phyloP scores from a whole-genome alignment of 1,284 basidiomycete species.

The Microbotryum lychnidis-dioicae region DNA sequence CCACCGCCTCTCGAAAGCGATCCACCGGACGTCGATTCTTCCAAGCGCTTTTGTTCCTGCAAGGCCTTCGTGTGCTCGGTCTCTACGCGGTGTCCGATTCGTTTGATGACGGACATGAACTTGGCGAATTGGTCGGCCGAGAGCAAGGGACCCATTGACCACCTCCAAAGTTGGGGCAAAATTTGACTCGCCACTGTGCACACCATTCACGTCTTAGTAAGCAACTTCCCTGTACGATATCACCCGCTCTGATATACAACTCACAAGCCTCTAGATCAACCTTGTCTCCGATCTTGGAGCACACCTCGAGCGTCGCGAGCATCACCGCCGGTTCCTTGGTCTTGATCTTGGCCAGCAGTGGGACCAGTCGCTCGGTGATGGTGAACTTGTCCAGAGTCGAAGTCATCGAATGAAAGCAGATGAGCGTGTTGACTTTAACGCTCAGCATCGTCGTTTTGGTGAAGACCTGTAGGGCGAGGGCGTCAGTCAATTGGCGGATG shows the following conservation, averaged over 20 bases:
- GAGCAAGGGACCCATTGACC: slow-evolving; percentile 91
- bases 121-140: slow-evolving; percentile 75
- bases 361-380: slow-evolving; percentile 89
- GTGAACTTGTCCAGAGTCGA: slow-evolving; percentile 89
- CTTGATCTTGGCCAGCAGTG: slow-evolving; percentile 84
- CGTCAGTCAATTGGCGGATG: too few species aligned
- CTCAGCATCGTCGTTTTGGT: slow-evolving; percentile 35
- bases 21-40: slow-evolving; percentile 48
- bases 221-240: background rate
- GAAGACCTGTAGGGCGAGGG: slow-evolving; percentile 21
- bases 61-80: slow-evolving; percentile 75
- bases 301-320: slow-evolving; percentile 81
- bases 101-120: slow-evolving; percentile 41
- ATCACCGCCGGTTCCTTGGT: slow-evolving; percentile 91
- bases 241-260: background rate
- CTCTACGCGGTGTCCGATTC: slow-evolving; percentile 64
- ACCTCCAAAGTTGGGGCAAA: slow-evolving; percentile 85
- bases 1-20: slow-evolving; percentile 39
- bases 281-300: slow-evolving; percentile 93
- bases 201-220: background rate
- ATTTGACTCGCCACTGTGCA: slow-evolving; percentile 68
- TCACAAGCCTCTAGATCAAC: slow-evolving; percentile 77
- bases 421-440: slow-evolving; percentile 52
- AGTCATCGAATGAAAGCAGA: slow-evolving; percentile 85
- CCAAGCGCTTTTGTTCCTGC: slow-evolving; percentile 69